Evolutionary conservation across 2,329 filamentous ascomycete genomes (phyloP), one percentile per base, ranked within the genome.

Genomic region (Aspergillus sp.): DNA sequence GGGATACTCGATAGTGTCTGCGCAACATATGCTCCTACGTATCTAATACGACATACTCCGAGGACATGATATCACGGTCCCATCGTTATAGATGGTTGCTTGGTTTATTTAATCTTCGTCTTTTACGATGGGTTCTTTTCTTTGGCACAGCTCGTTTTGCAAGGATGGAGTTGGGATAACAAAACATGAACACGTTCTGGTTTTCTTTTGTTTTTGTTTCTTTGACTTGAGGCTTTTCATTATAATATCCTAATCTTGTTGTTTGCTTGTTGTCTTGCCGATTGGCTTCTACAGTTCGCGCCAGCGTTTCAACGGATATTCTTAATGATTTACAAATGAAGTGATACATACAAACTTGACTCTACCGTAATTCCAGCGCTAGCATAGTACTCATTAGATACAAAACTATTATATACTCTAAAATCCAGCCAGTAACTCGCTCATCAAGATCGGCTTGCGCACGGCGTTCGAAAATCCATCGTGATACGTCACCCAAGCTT

Each of bases 381-480:
- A 11, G 26, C 26, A 30, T 30, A 9, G 26, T 11, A 30, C 26
- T 30, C 26, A 30, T 30, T 30, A 38, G 14, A 38, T n/a, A 38
- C 11, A 36, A n/a, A 38, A 38, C 16, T 13, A 38, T 38, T 24
- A 36, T 44, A 33, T 47, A 41, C 54, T 59, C 22, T 30, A 69
- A 30, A 76, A 58, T 11, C 73, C 73, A 16, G 68, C 69, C 78
- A 96, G 73, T 62, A 96, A 82, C 70, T 96, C 92, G 55, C 82
- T 80, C 68, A 96, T 69, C 8, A 88, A 88, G 56, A 96, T 85
- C 2, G 90, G 89, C 70, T 95, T 96, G 69, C 88, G 81, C 55
- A 96, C 92, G 10, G 92, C 92, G 78, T 96, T 96, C 51, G 90
- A 94, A 67, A 90, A 85, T 0, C 92, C 92, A 74, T 96, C 92